Base-by-base conservation (phyloP, 164 flowering plant genomes). In the Vitis labrusca region DNA sequence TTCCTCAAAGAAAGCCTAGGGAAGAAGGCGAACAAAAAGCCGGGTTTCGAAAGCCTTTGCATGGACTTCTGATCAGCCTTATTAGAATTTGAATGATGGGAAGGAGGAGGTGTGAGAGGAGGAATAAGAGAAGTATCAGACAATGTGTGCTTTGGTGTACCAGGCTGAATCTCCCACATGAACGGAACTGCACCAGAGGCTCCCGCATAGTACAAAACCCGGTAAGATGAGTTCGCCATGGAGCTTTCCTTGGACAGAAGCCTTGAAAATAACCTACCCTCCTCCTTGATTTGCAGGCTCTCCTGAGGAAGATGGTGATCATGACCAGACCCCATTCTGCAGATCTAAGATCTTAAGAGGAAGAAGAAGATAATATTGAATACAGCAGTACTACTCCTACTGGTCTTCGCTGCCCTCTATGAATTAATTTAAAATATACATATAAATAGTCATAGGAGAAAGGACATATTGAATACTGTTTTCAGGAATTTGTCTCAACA, bases 21-120 rank as follows among this genome's bases (percentile, higher is more conserved):
- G 47, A 70, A 66, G 1, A 76, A 61, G 54, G 61, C 48, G 16
- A 50, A 10, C 19, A 80, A 13, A 61, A 73, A 19, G 14, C 23
- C 59, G 13, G 48, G 55, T n/a, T 58, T 60, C 0, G 19, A 50
- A 5, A 11, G 50, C 9, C 65, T 52, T 13, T 50, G 54, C 56
- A 1, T 57, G 32, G 67, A 32, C 15, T 63, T 61, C 12, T 3
- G 77, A 3, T 0, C 2, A n/a, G 17, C 8, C 23, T 16, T 58
- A 23, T 8, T 44, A 49, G 71, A 50, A 10, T 13, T 55, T 19
- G 63, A 56, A 48, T 63, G 58, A 67, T 68, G 68, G 13, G 84
- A 76, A 29, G 87, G 85, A 9, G 87, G 85, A 2, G 87, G 85
- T 0, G 87, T 80, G 51, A 82, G 74, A 8, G 84, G 84, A 56